Percentiles rank a stretch among this genome's conserved stretches.
These are phyloP conservation scores for Epichloe elymi DNA, from an alignment of 2,329 filamentous ascomycete genomes.

Conservation along the genomic window DNA sequence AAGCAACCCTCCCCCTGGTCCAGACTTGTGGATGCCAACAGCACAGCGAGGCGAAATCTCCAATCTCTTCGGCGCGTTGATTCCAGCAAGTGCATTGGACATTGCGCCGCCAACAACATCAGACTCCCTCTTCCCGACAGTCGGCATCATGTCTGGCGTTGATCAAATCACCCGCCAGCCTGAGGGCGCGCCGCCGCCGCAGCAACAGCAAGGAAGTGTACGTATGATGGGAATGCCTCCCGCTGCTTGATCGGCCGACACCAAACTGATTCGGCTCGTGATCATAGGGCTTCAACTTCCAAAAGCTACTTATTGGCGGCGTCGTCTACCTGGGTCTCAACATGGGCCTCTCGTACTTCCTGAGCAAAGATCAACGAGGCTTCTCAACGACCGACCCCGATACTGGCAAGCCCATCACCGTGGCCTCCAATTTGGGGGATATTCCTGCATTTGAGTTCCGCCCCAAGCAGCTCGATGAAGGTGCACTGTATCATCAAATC, in stretches of 20 bases:
- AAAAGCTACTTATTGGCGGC: slow-evolving; percentile 37
- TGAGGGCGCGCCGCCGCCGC: slow-evolving; percentile 10
- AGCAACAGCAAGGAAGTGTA: slow-evolving; percentile 13
- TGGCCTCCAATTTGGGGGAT: slow-evolving; percentile 38
- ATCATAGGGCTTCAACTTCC: slow-evolving; percentile 24
- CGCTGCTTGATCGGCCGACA: not conserved
- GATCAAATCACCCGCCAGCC: slow-evolving; percentile 7
- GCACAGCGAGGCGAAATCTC: not conserved
- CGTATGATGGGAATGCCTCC: not conserved
- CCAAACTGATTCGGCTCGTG: not conserved
- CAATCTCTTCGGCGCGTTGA: not conserved
- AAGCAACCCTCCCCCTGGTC: no score
- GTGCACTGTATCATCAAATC: slow-evolving; percentile 48
- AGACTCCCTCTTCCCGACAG: not conserved
- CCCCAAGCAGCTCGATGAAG: slow-evolving; percentile 45
- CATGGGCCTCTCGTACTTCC: slow-evolving; percentile 40
- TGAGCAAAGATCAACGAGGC: slow-evolving; percentile 32
- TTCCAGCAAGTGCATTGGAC: not conserved
- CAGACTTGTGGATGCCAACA: not conserved
- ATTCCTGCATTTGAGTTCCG: slow-evolving; percentile 55
- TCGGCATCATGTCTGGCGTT: not conserved
- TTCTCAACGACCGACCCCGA: slow-evolving; percentile 34
- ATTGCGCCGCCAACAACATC: not conserved
- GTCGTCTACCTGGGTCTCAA: slow-evolving; percentile 48
- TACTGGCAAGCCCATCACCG: slow-evolving; percentile 37